Evolutionary conservation across 1,284 basidiomycete species (phyloP), one percentile per base, ranked within the genome.

Genomic region (Boletus albobrunnescens): DNA sequence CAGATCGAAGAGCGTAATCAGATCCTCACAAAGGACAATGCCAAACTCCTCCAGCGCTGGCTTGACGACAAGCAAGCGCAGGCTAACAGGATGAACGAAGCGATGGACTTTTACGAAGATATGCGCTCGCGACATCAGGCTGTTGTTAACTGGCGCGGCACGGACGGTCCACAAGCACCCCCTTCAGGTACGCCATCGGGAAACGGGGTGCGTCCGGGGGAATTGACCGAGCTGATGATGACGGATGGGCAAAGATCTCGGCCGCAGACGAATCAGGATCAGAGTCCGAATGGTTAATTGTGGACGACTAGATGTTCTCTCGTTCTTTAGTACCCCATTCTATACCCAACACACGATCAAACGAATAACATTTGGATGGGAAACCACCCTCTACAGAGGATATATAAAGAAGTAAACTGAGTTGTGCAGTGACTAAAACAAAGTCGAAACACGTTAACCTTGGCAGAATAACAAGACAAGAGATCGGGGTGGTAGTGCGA

Each of bases 71-170:
- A 96, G 73, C 92, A 96, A 62, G 74, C 81, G 13, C 93, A 94
- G 61, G 95, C 87, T 6, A 92, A 94, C 66, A 85, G 84, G 72
- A 92, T 99, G 89, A 98, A 99, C 70, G 89, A 91, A 57, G 88
- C 84, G 14, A 90, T 91, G 61, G 76, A 85, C 49, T 87, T 87
- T 64, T 90, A 90, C 59, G 86, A 90, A 64, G 82, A 84, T 54
- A 82, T 90, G 81, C 82, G 82, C 49, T 79, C 84, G 30, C 77
- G 76, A 46, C 81, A 81, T 56, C 75, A 84, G 53, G 73, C 78
- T 4, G 73, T 77, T 0, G 56, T 76, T 30, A 77, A 72, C 52
- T 81, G 75, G 77, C 71, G 77, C 50, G 75, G 80, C 28, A 68
- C 70, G 4, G 72, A 74, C 20, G 64, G 50, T 7, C 14, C 39